A percentile compares a stretch with the other conserved stretches of the same genome.
Evolutionary conservation across 1,284 basidiomycete genomes (phyloP).

Genomic region (Pseudozyma tsukubaensis): DNA sequence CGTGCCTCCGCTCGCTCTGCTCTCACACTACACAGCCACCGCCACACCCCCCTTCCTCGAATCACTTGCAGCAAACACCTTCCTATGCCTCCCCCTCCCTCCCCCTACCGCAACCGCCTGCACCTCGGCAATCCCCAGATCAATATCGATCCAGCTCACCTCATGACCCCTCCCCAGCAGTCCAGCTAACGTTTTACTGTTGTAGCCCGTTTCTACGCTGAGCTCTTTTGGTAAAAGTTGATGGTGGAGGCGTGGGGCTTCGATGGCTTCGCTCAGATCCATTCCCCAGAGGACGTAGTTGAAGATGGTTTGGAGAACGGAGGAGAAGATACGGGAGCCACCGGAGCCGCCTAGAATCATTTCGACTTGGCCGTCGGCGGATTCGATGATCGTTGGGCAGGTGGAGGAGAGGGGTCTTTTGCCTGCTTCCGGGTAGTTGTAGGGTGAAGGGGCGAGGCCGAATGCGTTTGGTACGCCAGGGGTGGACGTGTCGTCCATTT

Average conservation of each 20-base stretch:
- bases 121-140: constrained; percentile 55
- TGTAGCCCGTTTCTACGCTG: constrained; percentile 56
- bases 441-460: constrained; percentile 64
- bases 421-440: constrained; percentile 69
- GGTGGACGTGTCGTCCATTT: constrained; percentile 71
- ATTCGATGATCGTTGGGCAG: constrained; percentile 69
- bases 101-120: constrained; percentile 47
- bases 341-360: constrained; percentile 69
- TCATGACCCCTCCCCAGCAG: constrained; percentile 50
- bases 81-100: constrained; percentile 11
- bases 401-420: constrained; percentile 70
- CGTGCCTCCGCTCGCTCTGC: no score
- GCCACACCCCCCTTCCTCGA: constrained; percentile 61
- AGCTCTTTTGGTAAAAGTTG: constrained; percentile 72
- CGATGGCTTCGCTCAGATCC: constrained; percentile 82
- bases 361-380: constrained; percentile 64
- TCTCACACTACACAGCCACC: constrained; percentile 39
- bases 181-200: constrained; percentile 35
- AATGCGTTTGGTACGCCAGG: constrained; percentile 70
- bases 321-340: constrained; percentile 74
- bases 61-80: constrained; percentile 56
- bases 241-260: constrained; percentile 88
- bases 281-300: constrained; percentile 82
- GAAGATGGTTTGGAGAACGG: constrained; percentile 83
- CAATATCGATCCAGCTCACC: constrained; percentile 53